Conservation (phyloP, 2,329 filamentous ascomycete genomes). For the Microcyclospora pomicola region DNA sequence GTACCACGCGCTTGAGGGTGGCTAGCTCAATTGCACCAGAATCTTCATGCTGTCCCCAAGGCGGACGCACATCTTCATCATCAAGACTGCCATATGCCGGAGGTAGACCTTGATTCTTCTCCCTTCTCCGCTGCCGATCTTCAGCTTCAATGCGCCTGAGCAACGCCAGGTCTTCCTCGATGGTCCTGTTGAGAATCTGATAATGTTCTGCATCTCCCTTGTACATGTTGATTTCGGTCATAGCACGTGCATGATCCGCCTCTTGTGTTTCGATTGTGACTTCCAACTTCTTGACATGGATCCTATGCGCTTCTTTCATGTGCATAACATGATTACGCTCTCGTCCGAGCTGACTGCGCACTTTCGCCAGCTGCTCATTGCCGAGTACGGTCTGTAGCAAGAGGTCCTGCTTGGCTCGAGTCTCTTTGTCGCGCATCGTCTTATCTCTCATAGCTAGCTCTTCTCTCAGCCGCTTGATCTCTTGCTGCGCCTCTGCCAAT, state of each 20-base stretch:
- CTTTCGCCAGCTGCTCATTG: no score
- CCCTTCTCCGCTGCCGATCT: conserved; percentile 1
- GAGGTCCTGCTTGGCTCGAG: no score
- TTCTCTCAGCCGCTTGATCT: background rate
- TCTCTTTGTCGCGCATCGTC: no score
- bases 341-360: no score
- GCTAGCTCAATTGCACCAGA: conserved; percentile 7
- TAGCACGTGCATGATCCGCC: background rate
- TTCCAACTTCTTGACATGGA: background rate
- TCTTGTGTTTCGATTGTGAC: conserved; percentile 3
- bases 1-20: conserved; percentile 6
- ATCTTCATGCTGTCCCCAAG: conserved; percentile 7
- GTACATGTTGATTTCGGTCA: conserved; percentile 1
- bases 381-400: no score
- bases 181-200: conserved; percentile 1
- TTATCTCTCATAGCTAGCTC: background rate
- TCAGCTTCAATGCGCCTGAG: conserved; percentile 11
- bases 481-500: background rate
- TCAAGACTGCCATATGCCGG: conserved; percentile 15
- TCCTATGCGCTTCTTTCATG: no score
- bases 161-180: conserved; percentile 11
- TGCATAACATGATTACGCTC: no score
- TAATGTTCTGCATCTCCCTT: conserved; percentile 4
- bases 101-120: conserved; percentile 8
- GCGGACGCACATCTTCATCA: conserved; percentile 8